Evolutionary conservation across 441 rosid species (phyloP).

Genomic region (Melastoma candidum): DNA sequence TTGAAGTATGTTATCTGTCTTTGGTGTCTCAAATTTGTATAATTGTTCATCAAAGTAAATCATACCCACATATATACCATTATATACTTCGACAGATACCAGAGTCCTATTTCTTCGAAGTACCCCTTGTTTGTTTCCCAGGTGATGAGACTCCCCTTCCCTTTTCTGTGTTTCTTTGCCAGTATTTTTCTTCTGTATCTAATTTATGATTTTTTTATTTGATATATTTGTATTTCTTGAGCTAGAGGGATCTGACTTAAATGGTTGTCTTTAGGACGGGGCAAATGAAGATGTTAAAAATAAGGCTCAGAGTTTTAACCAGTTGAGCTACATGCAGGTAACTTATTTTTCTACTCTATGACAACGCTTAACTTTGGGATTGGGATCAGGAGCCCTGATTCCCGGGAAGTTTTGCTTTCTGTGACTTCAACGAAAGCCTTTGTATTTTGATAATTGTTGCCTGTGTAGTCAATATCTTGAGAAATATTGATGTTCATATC

Average conservation of each 20-base stretch:
- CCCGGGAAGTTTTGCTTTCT: too few relatives aligned
- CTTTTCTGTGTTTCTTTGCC: slow-evolving; percentile 4
- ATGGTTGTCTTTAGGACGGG: slow-evolving; percentile 57
- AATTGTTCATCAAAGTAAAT: slow-evolving; percentile 6
- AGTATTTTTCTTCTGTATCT: neutral
- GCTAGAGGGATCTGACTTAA: slow-evolving; percentile 5
- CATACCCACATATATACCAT: slow-evolving; percentile 1
- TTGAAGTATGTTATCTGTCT: slow-evolving; percentile 42
- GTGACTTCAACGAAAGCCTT: too few relatives aligned
- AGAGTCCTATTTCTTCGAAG: slow-evolving; percentile 61
- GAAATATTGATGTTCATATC: slow-evolving; percentile 16
- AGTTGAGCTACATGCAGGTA: slow-evolving; percentile 85
- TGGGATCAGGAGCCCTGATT: too few relatives aligned
- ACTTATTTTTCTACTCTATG: neutral
- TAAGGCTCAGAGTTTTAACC: slow-evolving; percentile 75
- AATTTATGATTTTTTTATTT: neutral
- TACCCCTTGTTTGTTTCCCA: slow-evolving; percentile 91
- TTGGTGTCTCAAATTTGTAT: slow-evolving; percentile 5
- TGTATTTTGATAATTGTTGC: too few relatives aligned
- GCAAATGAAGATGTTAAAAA: slow-evolving; percentile 49
- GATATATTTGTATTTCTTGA: slow-evolving; percentile 2
- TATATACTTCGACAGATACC: slow-evolving; percentile 44
- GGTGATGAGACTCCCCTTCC: slow-evolving; percentile 28
- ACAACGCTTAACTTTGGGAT: too few relatives aligned
- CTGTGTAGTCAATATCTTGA: neutral